phyloP scores from a whole-genome alignment of 352 stramenopile genomes.

The Phytophthora ramorum region DNA sequence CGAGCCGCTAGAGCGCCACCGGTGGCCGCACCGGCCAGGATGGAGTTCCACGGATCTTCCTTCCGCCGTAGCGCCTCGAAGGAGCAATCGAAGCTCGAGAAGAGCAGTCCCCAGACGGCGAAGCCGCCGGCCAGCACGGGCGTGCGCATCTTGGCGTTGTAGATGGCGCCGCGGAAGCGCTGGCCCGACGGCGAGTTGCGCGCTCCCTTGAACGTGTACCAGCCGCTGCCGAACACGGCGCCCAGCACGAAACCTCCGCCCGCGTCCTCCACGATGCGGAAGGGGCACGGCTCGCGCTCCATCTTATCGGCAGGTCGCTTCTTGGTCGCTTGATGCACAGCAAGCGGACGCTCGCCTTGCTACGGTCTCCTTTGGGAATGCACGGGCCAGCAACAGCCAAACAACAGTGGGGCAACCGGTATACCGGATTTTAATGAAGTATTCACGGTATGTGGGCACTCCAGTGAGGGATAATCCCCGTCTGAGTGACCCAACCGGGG shows the following conservation, averaged over 20 bases:
- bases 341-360: no score
- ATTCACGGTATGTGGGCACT: not conserved
- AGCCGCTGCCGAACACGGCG: slow-evolving; percentile 94
- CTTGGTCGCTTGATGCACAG: no score
- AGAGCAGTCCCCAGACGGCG: slow-evolving; percentile 97
- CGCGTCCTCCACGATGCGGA: slow-evolving; percentile 98
- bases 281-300: slow-evolving; percentile 97
- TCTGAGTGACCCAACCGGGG: not conserved
- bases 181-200: slow-evolving; percentile 94
- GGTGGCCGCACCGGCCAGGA: slow-evolving; percentile 96
- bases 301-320: slow-evolving; percentile 25
- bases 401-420: not conserved
- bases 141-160: slow-evolving; percentile 94
- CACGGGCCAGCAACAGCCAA: not conserved
- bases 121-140: slow-evolving; percentile 95
- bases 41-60: slow-evolving; percentile 99
- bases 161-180: slow-evolving; percentile 91
- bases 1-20: slow-evolving; percentile 96
- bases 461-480: not conserved
- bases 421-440: not conserved
- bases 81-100: slow-evolving; percentile 98
- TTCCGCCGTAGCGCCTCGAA: slow-evolving; percentile 97
- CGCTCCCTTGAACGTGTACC: slow-evolving; percentile 96
- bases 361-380: not conserved
- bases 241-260: slow-evolving; percentile 98